These are phyloP conservation scores for Xylaria intraflava DNA, from an alignment of 495 filamentous ascomycete genomes.

Conservation along the genomic window DNA sequence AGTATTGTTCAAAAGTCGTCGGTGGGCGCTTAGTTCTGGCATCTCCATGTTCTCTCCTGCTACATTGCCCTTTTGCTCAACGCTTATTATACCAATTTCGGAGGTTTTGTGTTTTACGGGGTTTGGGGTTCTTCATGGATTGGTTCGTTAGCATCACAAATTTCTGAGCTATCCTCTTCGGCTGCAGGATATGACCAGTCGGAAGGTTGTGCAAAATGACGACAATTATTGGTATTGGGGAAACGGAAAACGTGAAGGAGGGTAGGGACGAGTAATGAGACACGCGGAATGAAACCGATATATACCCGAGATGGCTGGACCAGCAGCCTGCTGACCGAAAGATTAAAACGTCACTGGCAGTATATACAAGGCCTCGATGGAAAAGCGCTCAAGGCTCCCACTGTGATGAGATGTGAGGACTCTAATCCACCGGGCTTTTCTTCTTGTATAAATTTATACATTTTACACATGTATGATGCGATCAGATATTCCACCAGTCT, in stretches of 20 bases:
- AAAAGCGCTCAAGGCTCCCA: not conserved
- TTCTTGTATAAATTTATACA: constrained; percentile 3
- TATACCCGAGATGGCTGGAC: not conserved
- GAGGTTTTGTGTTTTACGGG: constrained; percentile 1
- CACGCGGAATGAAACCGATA: constrained; percentile 1
- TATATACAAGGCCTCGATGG: constrained; percentile 5
- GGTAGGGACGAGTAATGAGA: constrained; percentile 9
- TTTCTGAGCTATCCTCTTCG: not conserved
- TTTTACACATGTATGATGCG: not conserved
- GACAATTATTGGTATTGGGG: not conserved
- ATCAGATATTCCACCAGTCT: not conserved
- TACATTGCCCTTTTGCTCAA: not conserved
- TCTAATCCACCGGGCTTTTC: not conserved
- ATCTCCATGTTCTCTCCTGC: not conserved
- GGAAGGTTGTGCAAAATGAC: not conserved
- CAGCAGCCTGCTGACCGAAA: not conserved
- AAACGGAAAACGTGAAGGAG: constrained; percentile 6
- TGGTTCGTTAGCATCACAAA: not conserved
- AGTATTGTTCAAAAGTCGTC: not conserved
- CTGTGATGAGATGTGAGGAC: not conserved
- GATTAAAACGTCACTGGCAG: not conserved
- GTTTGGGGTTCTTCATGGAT: not conserved
- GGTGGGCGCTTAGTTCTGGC: not conserved
- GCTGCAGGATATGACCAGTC: not conserved
- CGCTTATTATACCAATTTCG: not conserved